Evolutionary conservation across 2,329 filamentous ascomycete species (phyloP).

Genomic region (Cladosporium colombiae): DNA sequence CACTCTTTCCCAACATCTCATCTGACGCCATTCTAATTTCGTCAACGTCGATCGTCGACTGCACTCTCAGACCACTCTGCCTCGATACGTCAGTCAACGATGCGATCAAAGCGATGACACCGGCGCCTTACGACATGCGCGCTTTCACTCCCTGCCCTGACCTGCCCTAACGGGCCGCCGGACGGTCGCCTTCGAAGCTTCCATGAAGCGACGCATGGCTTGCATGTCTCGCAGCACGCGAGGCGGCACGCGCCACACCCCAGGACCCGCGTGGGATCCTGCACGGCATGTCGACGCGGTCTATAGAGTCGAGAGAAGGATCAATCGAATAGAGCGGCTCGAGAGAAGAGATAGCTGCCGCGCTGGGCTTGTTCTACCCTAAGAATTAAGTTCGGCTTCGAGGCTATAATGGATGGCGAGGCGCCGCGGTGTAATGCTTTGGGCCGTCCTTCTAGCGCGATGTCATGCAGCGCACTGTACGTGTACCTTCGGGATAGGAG

Average conservation of each 20-base stretch:
- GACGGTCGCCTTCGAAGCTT: constrained; percentile 3
- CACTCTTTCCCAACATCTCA: neutral
- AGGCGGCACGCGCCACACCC: neutral
- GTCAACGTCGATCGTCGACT: neutral
- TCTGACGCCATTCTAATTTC: neutral
- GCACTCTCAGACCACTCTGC: neutral
- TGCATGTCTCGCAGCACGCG: constrained; percentile 15
- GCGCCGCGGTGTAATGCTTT: neutral
- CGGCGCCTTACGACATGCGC: neutral
- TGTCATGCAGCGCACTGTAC: constrained; percentile 6
- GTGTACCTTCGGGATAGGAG: neutral
- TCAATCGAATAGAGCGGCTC: neutral
- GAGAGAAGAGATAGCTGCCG: neutral
- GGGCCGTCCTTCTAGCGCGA: neutral
- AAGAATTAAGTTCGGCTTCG: neutral
- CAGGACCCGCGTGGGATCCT: neutral
- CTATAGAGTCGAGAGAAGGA: neutral
- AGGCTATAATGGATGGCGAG: neutral
- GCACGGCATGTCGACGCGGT: neutral
- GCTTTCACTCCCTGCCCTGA: neutral
- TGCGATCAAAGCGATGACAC: neutral
- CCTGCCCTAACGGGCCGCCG: constrained; percentile 1
- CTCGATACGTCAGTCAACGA: neutral
- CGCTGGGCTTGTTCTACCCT: neutral
- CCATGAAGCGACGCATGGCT: neutral